Conservation (phyloP, 257 asterid species). For the Capsicum pubescens region DNA sequence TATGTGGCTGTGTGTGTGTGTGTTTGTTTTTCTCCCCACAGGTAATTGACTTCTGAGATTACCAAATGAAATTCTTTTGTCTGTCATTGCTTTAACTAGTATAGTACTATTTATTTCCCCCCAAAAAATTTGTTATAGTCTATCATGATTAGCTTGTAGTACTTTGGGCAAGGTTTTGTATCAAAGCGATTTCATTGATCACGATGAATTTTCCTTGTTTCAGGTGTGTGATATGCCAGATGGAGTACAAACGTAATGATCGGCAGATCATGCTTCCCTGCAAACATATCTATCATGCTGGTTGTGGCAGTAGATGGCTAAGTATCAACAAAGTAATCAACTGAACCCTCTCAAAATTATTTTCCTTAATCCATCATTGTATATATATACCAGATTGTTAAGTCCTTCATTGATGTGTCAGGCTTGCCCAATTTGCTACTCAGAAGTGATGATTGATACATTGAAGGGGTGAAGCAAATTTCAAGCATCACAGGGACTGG, state of each 20-base stretch:
- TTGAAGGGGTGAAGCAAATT: slow-evolving; percentile 31
- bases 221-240: slow-evolving; percentile 98
- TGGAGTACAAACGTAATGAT: slow-evolving; percentile 91
- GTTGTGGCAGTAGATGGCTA: slow-evolving; percentile 92
- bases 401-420: slow-evolving; percentile 17
- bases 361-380: not conserved
- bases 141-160: slow-evolving; percentile 8
- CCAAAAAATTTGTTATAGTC: not conserved
- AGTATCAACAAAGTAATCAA: slow-evolving; percentile 77
- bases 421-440: slow-evolving; percentile 35
- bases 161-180: not conserved
- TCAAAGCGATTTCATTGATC: not conserved
- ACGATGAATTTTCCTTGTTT: not conserved
- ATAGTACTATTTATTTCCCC: not conserved
- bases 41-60: not conserved
- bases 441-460: slow-evolving; percentile 29
- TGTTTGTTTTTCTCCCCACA: not conserved
- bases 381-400: not conserved
- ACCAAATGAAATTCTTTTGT: not conserved
- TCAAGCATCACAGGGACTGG: not conserved
- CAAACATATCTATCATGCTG: slow-evolving; percentile 79
- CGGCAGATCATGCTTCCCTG: slow-evolving; percentile 87
- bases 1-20: not conserved
- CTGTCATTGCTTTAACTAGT: not conserved
- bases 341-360: slow-evolving; percentile 2